phyloP scores from a whole-genome alignment of 169 alveolate species.

The Eimeria falciformis region DNA sequence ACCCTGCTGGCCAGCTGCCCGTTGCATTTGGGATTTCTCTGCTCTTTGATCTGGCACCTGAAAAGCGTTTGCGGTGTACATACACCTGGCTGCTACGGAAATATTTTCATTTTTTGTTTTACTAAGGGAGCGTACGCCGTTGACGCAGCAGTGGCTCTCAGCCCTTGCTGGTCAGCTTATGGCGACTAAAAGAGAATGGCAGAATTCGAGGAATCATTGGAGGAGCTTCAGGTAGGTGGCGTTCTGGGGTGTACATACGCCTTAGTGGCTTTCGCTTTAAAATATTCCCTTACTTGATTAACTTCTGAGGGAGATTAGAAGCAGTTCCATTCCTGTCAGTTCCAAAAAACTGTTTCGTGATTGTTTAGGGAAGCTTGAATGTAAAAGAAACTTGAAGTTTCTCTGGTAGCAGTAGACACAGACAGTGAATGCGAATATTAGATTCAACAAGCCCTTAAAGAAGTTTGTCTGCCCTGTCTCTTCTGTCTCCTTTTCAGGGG shows the following conservation, averaged over 20 bases:
- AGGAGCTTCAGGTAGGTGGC: slow-evolving; percentile 68
- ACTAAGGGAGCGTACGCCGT: not conserved
- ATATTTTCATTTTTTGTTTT: not conserved
- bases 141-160: not conserved
- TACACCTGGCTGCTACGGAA: too few species aligned
- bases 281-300: too few species aligned
- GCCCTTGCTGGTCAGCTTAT: not conserved
- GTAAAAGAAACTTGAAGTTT: not conserved
- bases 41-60: not conserved
- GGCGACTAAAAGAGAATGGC: slow-evolving; percentile 60
- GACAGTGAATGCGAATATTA: not conserved
- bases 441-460: not conserved
- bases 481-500: slow-evolving; percentile 37
- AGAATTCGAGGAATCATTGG: slow-evolving; percentile 75
- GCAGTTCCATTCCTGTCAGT: not conserved
- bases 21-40: not conserved
- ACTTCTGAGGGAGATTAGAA: too few species aligned
- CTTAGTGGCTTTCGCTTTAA: not conserved
- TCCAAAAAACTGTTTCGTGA: not conserved
- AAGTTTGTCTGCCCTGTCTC: not conserved
- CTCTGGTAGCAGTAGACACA: not conserved
- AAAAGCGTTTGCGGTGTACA: not conserved
- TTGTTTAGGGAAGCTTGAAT: not conserved
- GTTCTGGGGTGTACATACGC: not conserved
- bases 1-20: not conserved